Evolutionary conservation across 2,329 filamentous ascomycete genomes (phyloP).

Genomic region (Verticillium zaregamsianum): DNA sequence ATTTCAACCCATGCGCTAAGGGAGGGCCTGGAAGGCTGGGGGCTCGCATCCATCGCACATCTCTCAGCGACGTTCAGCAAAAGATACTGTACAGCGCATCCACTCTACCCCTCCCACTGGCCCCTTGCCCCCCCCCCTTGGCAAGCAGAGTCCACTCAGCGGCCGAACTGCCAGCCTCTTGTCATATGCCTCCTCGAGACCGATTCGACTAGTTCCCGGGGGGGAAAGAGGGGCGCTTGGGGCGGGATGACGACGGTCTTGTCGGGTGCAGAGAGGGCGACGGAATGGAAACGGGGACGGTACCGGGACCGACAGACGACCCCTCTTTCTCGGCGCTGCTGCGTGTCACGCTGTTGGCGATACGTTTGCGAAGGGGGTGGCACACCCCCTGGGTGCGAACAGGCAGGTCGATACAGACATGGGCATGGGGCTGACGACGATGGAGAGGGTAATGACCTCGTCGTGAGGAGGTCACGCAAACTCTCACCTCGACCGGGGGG

Average conservation of each 20-base stretch:
- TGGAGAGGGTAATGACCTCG: neutral
- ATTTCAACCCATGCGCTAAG: neutral
- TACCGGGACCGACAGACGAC: neutral
- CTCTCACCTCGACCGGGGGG: too few relatives aligned
- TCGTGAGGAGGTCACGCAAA: neutral
- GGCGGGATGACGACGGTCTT: neutral
- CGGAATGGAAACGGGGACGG: neutral
- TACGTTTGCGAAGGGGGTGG: neutral
- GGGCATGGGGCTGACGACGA: too few relatives aligned
- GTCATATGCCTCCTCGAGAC: neutral
- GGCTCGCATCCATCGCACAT: neutral
- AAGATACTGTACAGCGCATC: too few relatives aligned
- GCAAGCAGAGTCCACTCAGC: neutral
- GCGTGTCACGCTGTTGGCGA: neutral
- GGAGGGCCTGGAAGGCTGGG: neutral
- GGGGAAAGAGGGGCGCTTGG: neutral
- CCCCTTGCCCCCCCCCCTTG: neutral
- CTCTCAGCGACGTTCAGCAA: neutral
- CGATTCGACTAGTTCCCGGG: neutral
- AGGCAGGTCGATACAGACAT: neutral
- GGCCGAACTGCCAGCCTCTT: neutral
- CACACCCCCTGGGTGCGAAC: neutral
- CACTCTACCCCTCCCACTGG: too few relatives aligned
- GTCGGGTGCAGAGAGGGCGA: neutral
- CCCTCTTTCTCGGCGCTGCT: neutral